Percentiles rank a stretch among this genome's conserved stretches.
Conservation (phyloP, 331 rosid species). For the Acacia concinna region DNA sequence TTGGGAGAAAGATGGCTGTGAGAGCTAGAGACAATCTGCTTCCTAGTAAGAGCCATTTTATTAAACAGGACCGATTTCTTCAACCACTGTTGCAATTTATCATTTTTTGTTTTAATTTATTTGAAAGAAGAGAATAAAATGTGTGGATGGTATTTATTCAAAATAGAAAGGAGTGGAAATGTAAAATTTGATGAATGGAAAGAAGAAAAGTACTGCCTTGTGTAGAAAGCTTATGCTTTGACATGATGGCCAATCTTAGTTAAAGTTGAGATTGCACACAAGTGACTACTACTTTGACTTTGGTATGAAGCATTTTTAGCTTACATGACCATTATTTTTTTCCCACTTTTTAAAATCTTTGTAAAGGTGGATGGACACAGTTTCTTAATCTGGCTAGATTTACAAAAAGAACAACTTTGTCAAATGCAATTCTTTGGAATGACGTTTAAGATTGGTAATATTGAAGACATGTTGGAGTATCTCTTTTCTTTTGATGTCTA, state of each 20-base stretch:
- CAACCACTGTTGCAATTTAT: conserved; percentile 15
- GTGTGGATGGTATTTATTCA: background rate
- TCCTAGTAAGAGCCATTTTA: conserved; percentile 67
- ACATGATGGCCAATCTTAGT: conserved; percentile 11
- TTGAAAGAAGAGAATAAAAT: conserved; percentile 5
- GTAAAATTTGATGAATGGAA: conserved; percentile 17
- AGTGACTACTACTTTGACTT: conserved; percentile 6
- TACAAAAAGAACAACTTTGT: background rate
- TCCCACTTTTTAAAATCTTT: background rate
- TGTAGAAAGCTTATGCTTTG: conserved; percentile 27
- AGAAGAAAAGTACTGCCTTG: background rate
- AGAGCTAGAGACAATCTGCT: conserved; percentile 82
- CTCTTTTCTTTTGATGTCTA: conserved; percentile 13
- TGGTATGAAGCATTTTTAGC: background rate
- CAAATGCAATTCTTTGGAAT: conserved; percentile 2
- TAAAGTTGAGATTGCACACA: conserved; percentile 12
- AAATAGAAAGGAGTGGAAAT: conserved; percentile 14
- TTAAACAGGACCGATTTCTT: conserved; percentile 28
- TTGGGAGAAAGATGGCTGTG: conserved; percentile 87
- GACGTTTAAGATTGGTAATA: conserved; percentile 15
- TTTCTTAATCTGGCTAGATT: conserved; percentile 14
- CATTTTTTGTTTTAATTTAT: background rate
- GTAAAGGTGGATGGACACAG: conserved; percentile 9
- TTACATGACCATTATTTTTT: background rate
- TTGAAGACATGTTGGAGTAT: conserved; percentile 11